phyloP scores from a whole-genome alignment of 805 yeast species.

The Saccharomycodes ludwigii region DNA sequence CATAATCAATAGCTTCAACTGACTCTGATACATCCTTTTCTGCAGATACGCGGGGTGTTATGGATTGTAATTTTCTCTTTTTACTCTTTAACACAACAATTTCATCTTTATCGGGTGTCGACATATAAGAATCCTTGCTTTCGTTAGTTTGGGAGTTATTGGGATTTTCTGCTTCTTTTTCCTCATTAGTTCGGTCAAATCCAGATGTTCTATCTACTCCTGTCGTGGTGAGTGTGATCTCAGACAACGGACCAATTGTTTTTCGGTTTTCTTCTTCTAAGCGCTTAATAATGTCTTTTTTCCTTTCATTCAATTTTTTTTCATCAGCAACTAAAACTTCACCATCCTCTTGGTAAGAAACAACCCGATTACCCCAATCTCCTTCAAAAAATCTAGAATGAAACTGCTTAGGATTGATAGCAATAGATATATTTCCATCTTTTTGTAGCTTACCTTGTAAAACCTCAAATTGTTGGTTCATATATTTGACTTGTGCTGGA shows the following conservation, averaged over 20 bases:
- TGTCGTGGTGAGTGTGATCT: not conserved
- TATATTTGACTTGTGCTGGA: constrained; percentile 11
- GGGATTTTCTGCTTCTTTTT: constrained; percentile 1
- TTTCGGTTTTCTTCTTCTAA: constrained; percentile 3
- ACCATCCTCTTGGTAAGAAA: constrained; percentile 3
- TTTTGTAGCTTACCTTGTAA: too few relatives aligned
- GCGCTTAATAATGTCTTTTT: not conserved
- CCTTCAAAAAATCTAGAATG: too few relatives aligned
- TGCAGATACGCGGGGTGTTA: constrained; percentile 4
- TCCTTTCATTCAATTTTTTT: constrained; percentile 1
- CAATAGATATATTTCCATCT: too few relatives aligned
- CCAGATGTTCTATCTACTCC: not conserved
- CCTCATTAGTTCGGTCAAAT: not conserved
- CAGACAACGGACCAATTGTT: not conserved
- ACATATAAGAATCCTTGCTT: constrained; percentile 1
- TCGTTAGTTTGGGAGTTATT: constrained; percentile 4
- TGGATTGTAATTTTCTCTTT: constrained; percentile 4
- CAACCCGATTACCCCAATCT: too few relatives aligned
- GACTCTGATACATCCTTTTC: constrained; percentile 4
- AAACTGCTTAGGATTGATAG: too few relatives aligned
- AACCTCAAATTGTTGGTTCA: constrained; percentile 7
- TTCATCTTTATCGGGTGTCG: constrained; percentile 21
- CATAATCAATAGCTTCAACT: constrained; percentile 31
- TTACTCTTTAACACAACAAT: constrained; percentile 29
- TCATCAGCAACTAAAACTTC: constrained; percentile 5